phyloP scores from a whole-genome alignment of 352 stramenopile genomes.

The Phytophthora macrochlamydospora region DNA sequence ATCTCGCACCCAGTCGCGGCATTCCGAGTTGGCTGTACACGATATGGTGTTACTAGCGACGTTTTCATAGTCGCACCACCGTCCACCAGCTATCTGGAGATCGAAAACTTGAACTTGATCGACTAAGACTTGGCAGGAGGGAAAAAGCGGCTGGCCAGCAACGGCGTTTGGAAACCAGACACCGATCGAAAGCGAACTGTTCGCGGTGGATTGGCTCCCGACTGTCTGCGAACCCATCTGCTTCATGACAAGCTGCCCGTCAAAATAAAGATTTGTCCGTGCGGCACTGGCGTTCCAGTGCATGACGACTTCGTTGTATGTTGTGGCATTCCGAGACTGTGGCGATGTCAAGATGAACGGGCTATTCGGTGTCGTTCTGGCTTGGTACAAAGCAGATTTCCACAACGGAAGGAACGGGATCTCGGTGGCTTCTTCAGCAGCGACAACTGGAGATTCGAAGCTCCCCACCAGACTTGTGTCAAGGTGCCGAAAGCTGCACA shows the following conservation, averaged over 20 bases:
- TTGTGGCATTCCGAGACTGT: background rate
- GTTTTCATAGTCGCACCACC: constrained; percentile 69
- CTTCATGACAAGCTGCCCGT: constrained; percentile 55
- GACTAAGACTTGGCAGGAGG: constrained; percentile 50
- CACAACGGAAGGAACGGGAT: constrained; percentile 63
- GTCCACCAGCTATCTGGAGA: constrained; percentile 53
- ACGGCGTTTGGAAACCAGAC: constrained; percentile 77
- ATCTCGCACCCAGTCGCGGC: constrained; percentile 41
- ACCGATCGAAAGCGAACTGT: constrained; percentile 47
- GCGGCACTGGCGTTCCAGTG: constrained; percentile 65
- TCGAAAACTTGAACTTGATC: constrained; percentile 63
- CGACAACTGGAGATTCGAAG: constrained; percentile 27
- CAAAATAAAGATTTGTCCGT: constrained; percentile 66
- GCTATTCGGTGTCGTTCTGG: constrained; percentile 41
- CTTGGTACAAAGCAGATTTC: constrained; percentile 64
- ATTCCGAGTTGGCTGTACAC: constrained; percentile 46
- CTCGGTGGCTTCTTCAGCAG: constrained; percentile 15
- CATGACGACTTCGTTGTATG: constrained; percentile 59
- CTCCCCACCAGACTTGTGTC: constrained; percentile 71
- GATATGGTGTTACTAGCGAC: constrained; percentile 24
- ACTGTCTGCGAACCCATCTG: constrained; percentile 18
- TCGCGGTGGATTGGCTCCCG: background rate
- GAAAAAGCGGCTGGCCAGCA: constrained; percentile 61
- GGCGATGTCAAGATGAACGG: constrained; percentile 28
- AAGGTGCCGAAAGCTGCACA: constrained; percentile 60